Conservation (phyloP, 306 rosid species). For the Castanopsis chinensis region DNA sequence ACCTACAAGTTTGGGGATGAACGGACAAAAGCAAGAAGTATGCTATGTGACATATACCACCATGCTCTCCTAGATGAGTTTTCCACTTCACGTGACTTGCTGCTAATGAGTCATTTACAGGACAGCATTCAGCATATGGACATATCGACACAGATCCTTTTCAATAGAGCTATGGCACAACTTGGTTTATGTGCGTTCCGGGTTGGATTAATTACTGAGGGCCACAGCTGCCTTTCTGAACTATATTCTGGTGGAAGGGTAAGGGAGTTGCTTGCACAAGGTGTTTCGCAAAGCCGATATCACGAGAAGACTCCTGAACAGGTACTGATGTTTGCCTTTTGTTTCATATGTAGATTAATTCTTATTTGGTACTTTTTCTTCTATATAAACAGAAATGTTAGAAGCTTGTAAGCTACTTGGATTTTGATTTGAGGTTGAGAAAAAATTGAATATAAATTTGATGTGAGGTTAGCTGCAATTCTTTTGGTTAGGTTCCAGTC, state of each 20-base stretch:
- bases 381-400: background rate
- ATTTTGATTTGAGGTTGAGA: background rate
- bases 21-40: conserved; percentile 91
- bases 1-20: conserved; percentile 88
- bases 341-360: background rate
- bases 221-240: conserved; percentile 85
- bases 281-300: conserved; percentile 87
- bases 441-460: background rate
- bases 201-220: conserved; percentile 73
- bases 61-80: conserved; percentile 89
- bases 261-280: conserved; percentile 95
- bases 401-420: background rate
- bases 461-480: background rate
- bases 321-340: conserved; percentile 37
- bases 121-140: conserved; percentile 89
- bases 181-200: conserved; percentile 92
- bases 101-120: conserved; percentile 97
- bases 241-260: conserved; percentile 97
- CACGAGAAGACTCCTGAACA: conserved; percentile 99
- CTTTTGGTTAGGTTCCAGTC: background rate
- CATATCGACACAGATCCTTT: conserved; percentile 89
- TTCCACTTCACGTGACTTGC: conserved; percentile 74
- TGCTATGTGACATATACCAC: conserved; percentile 96
- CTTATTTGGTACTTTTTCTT: too few species aligned
- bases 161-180: conserved; percentile 92